Percentiles rank a stretch among this genome's conserved stretches.
phyloP scores from a whole-genome alignment of 1,284 basidiomycete species.

The Ceratorhiza oryzae-sativae region DNA sequence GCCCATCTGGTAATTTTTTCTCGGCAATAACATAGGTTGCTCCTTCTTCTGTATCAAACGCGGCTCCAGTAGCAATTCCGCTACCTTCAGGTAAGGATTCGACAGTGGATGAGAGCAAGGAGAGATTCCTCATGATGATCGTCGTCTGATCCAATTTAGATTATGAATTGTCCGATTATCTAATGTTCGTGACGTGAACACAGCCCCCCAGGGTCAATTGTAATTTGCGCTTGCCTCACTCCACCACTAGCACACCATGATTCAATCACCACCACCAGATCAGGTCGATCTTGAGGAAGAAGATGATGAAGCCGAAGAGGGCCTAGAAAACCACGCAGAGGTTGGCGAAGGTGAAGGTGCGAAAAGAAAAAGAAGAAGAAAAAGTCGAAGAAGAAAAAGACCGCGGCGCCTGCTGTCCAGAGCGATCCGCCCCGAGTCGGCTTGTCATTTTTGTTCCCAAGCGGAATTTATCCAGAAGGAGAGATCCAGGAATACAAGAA shows the following conservation, averaged over 20 bases:
- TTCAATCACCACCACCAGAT: conserved; percentile 32
- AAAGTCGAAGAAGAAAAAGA: conserved; percentile 84
- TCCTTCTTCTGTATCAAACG: conserved; percentile 13
- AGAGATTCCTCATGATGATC: conserved; percentile 21
- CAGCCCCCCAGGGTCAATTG: conserved; percentile 3
- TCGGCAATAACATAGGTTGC: conserved; percentile 12
- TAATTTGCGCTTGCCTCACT: conserved; percentile 5
- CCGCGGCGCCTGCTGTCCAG: conserved; percentile 61
- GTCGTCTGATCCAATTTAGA: conserved; percentile 1
- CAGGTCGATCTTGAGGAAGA: conserved; percentile 40
- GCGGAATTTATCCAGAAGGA: conserved; percentile 84
- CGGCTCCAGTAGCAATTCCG: neutral
- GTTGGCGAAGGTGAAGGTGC: conserved; percentile 45
- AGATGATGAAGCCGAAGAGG: conserved; percentile 51
- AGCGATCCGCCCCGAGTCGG: conserved; percentile 94
- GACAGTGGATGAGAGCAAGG: conserved; percentile 3
- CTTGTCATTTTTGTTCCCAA: conserved; percentile 87
- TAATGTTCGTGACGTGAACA: neutral
- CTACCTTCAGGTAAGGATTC: conserved; percentile 8
- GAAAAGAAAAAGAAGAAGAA: conserved; percentile 96
- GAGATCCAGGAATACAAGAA: conserved; percentile 92
- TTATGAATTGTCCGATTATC: neutral
- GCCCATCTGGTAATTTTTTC: conserved; percentile 15
- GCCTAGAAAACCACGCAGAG: conserved; percentile 46
- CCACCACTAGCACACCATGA: conserved; percentile 26